Conservation (phyloP, 2,329 filamentous ascomycete genomes). For the Nigrospora sphaerica region DNA sequence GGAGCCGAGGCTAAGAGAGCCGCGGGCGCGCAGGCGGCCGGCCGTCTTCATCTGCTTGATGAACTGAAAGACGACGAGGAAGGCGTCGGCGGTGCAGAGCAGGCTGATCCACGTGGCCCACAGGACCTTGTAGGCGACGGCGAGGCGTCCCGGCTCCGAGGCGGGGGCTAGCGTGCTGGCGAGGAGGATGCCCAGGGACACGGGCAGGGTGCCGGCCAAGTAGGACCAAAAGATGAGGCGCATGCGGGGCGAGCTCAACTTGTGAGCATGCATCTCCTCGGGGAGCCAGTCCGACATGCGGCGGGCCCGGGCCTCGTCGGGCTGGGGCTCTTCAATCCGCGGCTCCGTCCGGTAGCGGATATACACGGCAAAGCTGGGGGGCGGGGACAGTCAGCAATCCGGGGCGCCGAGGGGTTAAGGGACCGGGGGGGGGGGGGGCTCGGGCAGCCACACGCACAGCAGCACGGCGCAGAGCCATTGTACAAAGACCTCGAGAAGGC, state of each 20-base stretch:
- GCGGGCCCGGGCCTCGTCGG: conserved; percentile 4
- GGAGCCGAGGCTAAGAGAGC: conserved; percentile 6
- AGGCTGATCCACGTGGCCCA: conserved; percentile 5
- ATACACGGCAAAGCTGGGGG: conserved; percentile 1
- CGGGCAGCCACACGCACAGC: not conserved
- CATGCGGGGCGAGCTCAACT: conserved; percentile 5
- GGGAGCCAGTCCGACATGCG: conserved; percentile 6
- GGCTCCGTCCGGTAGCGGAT: conserved; percentile 4
- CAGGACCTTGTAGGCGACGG: not conserved
- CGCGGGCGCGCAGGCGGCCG: conserved; percentile 4
- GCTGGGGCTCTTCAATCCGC: not conserved
- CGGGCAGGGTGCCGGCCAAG: conserved; percentile 1
- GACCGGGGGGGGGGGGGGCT: not conserved
- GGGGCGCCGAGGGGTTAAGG: not conserved
- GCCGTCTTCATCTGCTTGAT: conserved; percentile 9
- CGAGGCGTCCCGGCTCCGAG: not conserved
- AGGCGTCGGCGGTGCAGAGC: conserved; percentile 4
- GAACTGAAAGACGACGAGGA: conserved; percentile 7
- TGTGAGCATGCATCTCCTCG: conserved; percentile 5
- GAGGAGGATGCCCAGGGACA: conserved; percentile 2
- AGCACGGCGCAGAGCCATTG: conserved; percentile 7
- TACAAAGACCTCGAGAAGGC: conserved; percentile 5
- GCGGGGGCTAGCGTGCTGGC: conserved; percentile 2
- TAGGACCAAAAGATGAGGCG: conserved; percentile 1
- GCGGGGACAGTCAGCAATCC: not conserved